phyloP scores from a whole-genome alignment of 148 eudicot species.

The Arctostaphylos glauca region DNA sequence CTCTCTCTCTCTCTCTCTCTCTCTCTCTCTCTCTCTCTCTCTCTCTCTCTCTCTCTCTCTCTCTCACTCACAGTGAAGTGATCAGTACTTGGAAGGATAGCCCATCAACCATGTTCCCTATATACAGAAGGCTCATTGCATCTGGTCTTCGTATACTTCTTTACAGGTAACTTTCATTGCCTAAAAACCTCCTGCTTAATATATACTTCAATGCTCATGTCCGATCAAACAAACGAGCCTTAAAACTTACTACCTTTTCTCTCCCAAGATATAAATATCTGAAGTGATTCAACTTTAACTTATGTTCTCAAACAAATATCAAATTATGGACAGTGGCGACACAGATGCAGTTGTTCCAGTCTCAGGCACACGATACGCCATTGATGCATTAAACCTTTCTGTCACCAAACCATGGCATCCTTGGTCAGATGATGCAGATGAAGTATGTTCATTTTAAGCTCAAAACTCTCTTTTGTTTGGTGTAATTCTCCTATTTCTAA shows the following conservation, averaged over 20 bases:
- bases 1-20: too few relatives aligned
- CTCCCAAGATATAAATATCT: too few relatives aligned
- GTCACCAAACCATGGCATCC: conserved; percentile 28
- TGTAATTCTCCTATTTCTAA: background rate
- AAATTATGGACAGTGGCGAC: conserved; percentile 28
- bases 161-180: conserved; percentile 24
- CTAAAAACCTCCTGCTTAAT: too few relatives aligned
- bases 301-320: too few relatives aligned
- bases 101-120: conserved; percentile 41
- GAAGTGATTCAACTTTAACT: too few relatives aligned
- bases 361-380: conserved; percentile 29
- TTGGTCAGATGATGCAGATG: conserved; percentile 23
- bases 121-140: conserved; percentile 35
- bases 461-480: background rate
- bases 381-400: conserved; percentile 25
- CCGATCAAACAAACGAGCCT: too few relatives aligned
- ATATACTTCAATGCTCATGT: too few relatives aligned
- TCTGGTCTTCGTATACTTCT: conserved; percentile 32
- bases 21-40: background rate
- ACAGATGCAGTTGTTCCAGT: conserved; percentile 35
- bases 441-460: conserved; percentile 12
- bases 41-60: conserved; percentile 8
- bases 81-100: conserved; percentile 36
- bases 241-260: too few relatives aligned
- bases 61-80: conserved; percentile 19